Evolutionary conservation across 106 monocot genomes (phyloP).

Genomic region (Allium fistulosum): DNA sequence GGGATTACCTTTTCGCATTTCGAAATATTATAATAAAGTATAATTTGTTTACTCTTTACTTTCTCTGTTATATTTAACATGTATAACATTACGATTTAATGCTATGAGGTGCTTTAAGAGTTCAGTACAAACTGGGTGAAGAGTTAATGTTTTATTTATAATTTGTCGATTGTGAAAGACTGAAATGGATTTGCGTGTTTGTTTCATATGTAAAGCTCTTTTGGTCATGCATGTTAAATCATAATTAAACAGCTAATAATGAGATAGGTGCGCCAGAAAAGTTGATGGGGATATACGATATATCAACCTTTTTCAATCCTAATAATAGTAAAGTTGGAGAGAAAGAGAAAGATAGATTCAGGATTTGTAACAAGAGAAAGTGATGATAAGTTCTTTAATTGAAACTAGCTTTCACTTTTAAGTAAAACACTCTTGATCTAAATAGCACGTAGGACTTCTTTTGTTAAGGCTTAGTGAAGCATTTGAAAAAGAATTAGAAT

Average conservation of each 20-base stretch:
- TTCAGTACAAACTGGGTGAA: no score
- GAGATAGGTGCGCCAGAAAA: background rate
- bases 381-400: background rate
- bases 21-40: no score
- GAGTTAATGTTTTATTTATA: background rate
- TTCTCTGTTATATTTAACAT: no score
- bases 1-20: no score
- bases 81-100: no score
- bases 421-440: background rate
- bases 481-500: background rate
- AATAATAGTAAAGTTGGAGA: background rate
- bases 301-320: background rate
- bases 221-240: background rate
- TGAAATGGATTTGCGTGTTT: background rate
- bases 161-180: background rate
- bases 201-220: background rate
- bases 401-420: background rate
- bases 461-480: slow-evolving; percentile 1
- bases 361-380: slow-evolving; percentile 3
- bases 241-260: background rate
- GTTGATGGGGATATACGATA: background rate
- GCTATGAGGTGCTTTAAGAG: no score
- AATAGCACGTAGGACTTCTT: background rate
- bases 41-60: no score
- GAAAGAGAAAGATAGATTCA: background rate